Evolutionary conservation across 2,329 filamentous ascomycete species (phyloP).

Genomic region (Fonsecaea pugnacius): DNA sequence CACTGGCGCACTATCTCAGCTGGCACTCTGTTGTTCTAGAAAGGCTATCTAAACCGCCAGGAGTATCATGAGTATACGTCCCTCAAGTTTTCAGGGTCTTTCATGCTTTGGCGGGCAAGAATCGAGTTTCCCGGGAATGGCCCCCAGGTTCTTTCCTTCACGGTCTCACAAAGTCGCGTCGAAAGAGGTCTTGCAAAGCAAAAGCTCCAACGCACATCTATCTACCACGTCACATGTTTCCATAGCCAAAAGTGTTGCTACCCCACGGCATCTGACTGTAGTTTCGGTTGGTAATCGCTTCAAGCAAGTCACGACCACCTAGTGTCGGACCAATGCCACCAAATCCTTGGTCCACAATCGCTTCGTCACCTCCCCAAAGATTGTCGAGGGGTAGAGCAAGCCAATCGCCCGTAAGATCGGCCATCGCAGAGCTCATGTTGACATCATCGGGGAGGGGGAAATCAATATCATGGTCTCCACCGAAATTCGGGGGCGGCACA

Average conservation of each 20-base stretch:
- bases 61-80: background rate
- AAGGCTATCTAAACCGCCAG: background rate
- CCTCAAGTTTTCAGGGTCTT: background rate
- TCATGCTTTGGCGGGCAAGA: background rate
- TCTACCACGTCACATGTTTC: conserved; percentile 13
- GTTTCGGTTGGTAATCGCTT: conserved; percentile 43
- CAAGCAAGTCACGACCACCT: conserved; percentile 58
- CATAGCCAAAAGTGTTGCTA: conserved; percentile 24
- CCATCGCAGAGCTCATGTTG: conserved; percentile 32
- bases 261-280: conserved; percentile 33
- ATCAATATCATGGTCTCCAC: conserved; percentile 37
- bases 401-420: conserved; percentile 54
- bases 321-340: conserved; percentile 67
- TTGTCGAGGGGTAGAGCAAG: conserved; percentile 65
- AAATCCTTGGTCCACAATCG: conserved; percentile 56
- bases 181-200: background rate
- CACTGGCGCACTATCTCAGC: background rate
- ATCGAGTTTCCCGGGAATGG: background rate
- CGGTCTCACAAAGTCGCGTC: background rate
- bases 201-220: background rate
- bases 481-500: conserved; percentile 36
- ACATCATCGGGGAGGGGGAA: conserved; percentile 24
- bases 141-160: background rate
- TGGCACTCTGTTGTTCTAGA: background rate
- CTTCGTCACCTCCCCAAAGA: conserved; percentile 56